phyloP scores from a whole-genome alignment of 164 flowering plant genomes.

The Stephania yunnanensis region DNA sequence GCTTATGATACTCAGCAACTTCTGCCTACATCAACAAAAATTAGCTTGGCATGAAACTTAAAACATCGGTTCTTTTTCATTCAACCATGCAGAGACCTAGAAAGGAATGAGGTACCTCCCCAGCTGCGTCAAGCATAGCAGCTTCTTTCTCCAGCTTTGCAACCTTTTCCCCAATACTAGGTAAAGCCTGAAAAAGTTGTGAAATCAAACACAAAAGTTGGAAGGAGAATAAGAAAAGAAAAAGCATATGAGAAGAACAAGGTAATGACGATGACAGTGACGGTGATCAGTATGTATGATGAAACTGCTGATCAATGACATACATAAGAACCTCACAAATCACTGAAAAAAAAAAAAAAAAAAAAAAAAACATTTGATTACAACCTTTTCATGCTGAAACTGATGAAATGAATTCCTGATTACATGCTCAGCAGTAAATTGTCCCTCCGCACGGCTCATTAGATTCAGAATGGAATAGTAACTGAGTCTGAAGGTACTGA shows the following conservation, averaged over 20 bases:
- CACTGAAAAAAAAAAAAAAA: constrained; percentile 1
- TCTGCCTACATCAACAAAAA: constrained; percentile 44
- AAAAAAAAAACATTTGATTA: not conserved
- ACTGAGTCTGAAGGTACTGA: constrained; percentile 95
- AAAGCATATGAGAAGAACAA: not conserved
- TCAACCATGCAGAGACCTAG: not conserved
- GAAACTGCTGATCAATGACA: not conserved
- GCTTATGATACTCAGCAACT: constrained; percentile 83
- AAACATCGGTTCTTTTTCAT: not conserved
- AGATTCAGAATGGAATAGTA: constrained; percentile 91
- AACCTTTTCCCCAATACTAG: constrained; percentile 76
- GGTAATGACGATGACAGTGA: not conserved
- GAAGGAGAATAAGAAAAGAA: not conserved
- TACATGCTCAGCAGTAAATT: constrained; percentile 97
- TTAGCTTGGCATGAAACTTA: constrained; percentile 1
- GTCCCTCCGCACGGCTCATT: constrained; percentile 98
- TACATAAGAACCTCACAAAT: not conserved
- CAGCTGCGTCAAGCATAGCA: constrained; percentile 81
- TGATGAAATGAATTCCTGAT: constrained; percentile 94
- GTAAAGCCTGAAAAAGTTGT: constrained; percentile 55
- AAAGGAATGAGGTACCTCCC: constrained; percentile 50
- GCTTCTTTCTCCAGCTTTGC: constrained; percentile 81
- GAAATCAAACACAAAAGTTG: too few species aligned
- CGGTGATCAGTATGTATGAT: too few species aligned
- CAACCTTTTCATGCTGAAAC: constrained; percentile 97